A percentile compares a stretch with the other conserved stretches of the same genome.
Evolutionary conservation across 768 basidiomycete species (phyloP).

Genomic region (Mycena haematopus): DNA sequence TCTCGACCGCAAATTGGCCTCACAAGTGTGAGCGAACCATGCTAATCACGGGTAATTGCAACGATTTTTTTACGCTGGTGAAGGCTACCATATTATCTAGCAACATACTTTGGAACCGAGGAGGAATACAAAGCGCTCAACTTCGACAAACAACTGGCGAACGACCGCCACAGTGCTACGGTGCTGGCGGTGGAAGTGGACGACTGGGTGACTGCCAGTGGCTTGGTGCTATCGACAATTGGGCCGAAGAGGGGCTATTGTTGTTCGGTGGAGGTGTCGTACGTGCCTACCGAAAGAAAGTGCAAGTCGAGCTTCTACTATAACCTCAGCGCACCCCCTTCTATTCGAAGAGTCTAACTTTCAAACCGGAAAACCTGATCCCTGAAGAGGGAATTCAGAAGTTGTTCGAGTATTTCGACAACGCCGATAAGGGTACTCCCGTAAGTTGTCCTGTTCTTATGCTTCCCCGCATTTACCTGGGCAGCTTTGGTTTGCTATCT

Average conservation of each 20-base stretch:
- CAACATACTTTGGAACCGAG: slow-evolving; percentile 25
- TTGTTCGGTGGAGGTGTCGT: slow-evolving; percentile 23
- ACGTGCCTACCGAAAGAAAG: not conserved
- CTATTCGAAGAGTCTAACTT: slow-evolving; percentile 28
- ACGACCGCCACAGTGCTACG: slow-evolving; percentile 8
- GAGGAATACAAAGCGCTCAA: slow-evolving; percentile 29
- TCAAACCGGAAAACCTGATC: slow-evolving; percentile 20
- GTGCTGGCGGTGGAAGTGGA: no score
- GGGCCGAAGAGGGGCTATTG: slow-evolving; percentile 21
- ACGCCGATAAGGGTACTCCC: slow-evolving; percentile 20
- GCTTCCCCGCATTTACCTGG: not conserved
- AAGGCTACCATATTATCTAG: slow-evolving; percentile 1
- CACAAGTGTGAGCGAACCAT: slow-evolving; percentile 25
- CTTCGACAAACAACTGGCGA: slow-evolving; percentile 13
- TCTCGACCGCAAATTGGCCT: slow-evolving; percentile 28
- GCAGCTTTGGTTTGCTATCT: slow-evolving; percentile 29
- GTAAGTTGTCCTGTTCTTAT: not conserved
- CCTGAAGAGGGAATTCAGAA: slow-evolving; percentile 18
- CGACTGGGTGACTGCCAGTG: no score
- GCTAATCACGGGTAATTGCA: slow-evolving; percentile 23
- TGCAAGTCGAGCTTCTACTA: no score
- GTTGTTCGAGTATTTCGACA: slow-evolving; percentile 27
- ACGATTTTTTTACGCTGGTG: not conserved
- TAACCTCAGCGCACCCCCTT: no score
- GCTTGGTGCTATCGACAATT: slow-evolving; percentile 24